phyloP scores from a whole-genome alignment of 805 yeast genomes.

The Candida gorgasii region DNA sequence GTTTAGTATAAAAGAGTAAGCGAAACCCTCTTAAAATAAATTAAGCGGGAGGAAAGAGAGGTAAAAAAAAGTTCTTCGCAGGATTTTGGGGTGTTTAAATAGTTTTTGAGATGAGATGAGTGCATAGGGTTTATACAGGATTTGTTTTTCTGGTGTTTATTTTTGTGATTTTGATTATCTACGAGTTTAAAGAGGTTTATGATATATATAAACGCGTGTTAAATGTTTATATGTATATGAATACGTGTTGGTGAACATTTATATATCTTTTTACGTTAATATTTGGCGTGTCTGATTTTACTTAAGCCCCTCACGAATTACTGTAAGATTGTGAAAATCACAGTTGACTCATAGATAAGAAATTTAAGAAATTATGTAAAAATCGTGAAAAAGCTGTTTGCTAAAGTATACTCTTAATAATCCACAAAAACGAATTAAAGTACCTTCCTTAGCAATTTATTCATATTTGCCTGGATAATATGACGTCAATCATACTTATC shows the following conservation, averaged over 20 bases:
- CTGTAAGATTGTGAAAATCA: no score
- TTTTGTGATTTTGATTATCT: not conserved
- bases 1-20: slow-evolving; percentile 4
- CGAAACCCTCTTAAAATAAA: slow-evolving; percentile 43
- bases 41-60: slow-evolving; percentile 48
- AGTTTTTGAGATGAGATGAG: slow-evolving; percentile 15
- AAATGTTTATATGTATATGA: no score
- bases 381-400: slow-evolving; percentile 17
- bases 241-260: no score
- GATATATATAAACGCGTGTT: not conserved
- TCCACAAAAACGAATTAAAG: slow-evolving; percentile 8
- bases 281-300: no score
- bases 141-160: not conserved
- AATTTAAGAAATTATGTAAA: no score
- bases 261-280: no score
- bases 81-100: slow-evolving; percentile 14
- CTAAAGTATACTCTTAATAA: slow-evolving; percentile 25
- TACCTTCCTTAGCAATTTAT: slow-evolving; percentile 12
- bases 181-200: not conserved
- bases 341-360: no score
- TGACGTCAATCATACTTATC: slow-evolving; percentile 7
- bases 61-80: slow-evolving; percentile 13
- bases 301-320: no score
- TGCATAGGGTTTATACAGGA: not conserved
- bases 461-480: slow-evolving; percentile 12